Evolutionary conservation across 2,329 filamentous ascomycete species (phyloP).

Genomic region (Sporothrix inflata): DNA sequence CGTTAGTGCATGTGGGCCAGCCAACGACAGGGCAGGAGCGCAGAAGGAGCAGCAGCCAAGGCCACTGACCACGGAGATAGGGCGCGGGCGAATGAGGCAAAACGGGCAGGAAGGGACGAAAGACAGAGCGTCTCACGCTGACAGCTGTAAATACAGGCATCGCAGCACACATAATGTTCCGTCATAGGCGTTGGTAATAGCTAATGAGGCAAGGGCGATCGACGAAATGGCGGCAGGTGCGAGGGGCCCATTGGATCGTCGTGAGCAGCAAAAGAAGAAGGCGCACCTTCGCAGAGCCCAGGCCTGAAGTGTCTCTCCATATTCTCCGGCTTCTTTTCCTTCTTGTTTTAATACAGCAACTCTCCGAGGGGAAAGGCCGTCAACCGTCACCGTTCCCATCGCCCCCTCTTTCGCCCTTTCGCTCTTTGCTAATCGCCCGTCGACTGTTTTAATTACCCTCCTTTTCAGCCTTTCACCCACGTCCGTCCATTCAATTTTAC

Average conservation of each 20-base stretch:
- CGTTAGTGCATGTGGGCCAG: slow-evolving; percentile 22
- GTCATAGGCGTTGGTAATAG: background rate
- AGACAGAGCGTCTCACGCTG: background rate
- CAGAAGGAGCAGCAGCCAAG: background rate
- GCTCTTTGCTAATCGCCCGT: background rate
- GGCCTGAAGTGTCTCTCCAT: background rate
- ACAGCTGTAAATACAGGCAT: background rate
- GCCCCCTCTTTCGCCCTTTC: slow-evolving; percentile 14
- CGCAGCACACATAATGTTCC: background rate
- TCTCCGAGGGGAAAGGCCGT: background rate
- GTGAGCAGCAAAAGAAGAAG: background rate
- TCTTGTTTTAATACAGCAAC: background rate
- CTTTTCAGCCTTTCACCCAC: slow-evolving; percentile 23
- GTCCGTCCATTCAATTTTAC: slow-evolving; percentile 6
- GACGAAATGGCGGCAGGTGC: background rate
- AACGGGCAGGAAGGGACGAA: slow-evolving; percentile 14
- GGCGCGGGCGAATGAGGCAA: background rate
- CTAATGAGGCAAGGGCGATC: slow-evolving; percentile 14
- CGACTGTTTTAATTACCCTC: slow-evolving; percentile 16
- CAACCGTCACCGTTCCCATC: background rate
- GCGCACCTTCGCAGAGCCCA: background rate
- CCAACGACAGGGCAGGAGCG: slow-evolving; percentile 23
- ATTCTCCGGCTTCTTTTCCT: background rate
- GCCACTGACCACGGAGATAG: slow-evolving; percentile 9
- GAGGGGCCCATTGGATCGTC: background rate